Evolutionary conservation across 768 basidiomycete genomes (phyloP), one percentile per base, ranked within the genome.

Genomic region (Phaeotremella skinneri): DNA sequence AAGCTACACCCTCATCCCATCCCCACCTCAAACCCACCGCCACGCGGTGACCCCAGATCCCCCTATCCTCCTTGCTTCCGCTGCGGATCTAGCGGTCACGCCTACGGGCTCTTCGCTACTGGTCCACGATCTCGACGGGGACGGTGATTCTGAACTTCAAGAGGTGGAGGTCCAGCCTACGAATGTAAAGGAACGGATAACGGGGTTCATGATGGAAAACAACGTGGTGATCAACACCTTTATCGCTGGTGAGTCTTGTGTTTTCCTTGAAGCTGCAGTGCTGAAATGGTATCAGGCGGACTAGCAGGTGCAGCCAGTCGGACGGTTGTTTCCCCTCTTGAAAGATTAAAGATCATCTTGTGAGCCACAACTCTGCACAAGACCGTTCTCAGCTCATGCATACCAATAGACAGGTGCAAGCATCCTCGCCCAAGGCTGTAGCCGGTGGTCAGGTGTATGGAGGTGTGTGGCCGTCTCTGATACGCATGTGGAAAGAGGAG

Each of bases 261-360:
- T n/a, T 53, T 34, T 16, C 26, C 20, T 21, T 29, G 16, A 16
- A 25, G 27, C n/a, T 39, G 25, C 11, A 41, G 20, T 27, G 3
- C 23, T 52, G 26, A 42, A 20, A n/a, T 1, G 9, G 26, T 13
- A 25, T 61, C 67, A 50, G 78, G 79, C 25, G 79, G 78, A 0
- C 55, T 76, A 54, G 79, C 79, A 4, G 79, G 79, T 11, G 79
- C 78, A 14, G 85, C 90, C 7, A 90, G 88, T 58, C 81, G 93
- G 55, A 96, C 93, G 1, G 89, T 96, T 14, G 94, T 98, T 49
- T 87, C 85, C 66, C 94, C 93, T 9, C 76, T 97, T 14, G 92
- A 97, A 70, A 80, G 94, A 58, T 81, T 98, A 55, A 99, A 99
- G 79, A 97, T 99, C 72, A 96, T 99, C 61, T 87, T 93, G 92